phyloP scores from a whole-genome alignment of 805 yeast genomes.

The Yamadazyma kitorensis region DNA sequence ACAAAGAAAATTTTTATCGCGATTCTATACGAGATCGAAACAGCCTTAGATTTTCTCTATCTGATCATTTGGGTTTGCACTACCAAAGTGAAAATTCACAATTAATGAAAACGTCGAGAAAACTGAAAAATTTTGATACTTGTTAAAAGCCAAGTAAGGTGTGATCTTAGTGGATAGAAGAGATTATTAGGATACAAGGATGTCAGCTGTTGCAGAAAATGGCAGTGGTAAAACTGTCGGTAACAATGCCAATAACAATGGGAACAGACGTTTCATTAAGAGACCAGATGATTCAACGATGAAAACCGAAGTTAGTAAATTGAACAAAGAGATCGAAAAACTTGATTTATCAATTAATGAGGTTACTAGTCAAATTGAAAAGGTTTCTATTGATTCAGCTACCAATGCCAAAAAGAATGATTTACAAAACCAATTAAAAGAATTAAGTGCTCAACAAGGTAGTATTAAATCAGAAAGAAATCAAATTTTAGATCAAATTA shows the following conservation, averaged over 20 bases:
- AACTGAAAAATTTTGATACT: slow-evolving; percentile 9
- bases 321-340: slow-evolving; percentile 61
- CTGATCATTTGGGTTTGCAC: background rate
- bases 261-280: slow-evolving; percentile 55
- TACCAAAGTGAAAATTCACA: slow-evolving; percentile 1
- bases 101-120: slow-evolving; percentile 4
- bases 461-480: slow-evolving; percentile 47
- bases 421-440: slow-evolving; percentile 36
- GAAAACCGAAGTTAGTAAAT: slow-evolving; percentile 53
- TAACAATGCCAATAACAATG: background rate
- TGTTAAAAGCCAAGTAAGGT: slow-evolving; percentile 1
- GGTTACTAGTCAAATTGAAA: slow-evolving; percentile 53
- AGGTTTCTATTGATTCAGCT: slow-evolving; percentile 29
- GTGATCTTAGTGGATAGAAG: background rate
- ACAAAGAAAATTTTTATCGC: slow-evolving; percentile 6
- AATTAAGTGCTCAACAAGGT: slow-evolving; percentile 44
- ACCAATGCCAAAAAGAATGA: slow-evolving; percentile 29
- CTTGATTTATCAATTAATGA: slow-evolving; percentile 54
- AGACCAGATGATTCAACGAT: slow-evolving; percentile 70
- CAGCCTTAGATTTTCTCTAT: background rate
- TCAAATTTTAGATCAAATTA: slow-evolving; percentile 67
- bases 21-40: slow-evolving; percentile 2
- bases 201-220: slow-evolving; percentile 4
- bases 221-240: too few relatives aligned
- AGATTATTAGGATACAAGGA: background rate